phyloP scores from a whole-genome alignment of 441 rosid genomes.

The Adansonia gregorii region DNA sequence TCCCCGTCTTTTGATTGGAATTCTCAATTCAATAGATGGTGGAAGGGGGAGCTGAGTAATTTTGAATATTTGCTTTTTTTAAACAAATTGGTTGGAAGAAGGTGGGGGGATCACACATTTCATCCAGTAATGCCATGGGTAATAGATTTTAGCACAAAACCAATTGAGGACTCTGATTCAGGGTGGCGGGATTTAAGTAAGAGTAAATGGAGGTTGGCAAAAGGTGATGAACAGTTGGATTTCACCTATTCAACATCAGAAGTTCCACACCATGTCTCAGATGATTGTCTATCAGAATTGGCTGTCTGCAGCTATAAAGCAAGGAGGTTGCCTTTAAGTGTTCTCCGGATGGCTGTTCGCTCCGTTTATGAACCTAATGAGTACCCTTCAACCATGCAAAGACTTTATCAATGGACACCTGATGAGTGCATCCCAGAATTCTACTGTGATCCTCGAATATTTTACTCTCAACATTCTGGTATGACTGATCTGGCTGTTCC shows the following conservation, averaged over 20 bases:
- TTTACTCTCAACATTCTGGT: conserved; percentile 74
- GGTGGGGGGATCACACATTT: conserved; percentile 96
- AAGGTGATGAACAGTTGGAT: conserved; percentile 98
- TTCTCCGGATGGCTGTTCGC: conserved; percentile 89
- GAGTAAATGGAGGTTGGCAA: conserved; percentile 97
- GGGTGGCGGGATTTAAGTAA: conserved; percentile 96
- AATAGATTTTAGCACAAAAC: conserved; percentile 84
- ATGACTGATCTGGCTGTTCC: conserved; percentile 95
- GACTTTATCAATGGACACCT: conserved; percentile 98
- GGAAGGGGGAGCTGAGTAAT: conserved; percentile 89
- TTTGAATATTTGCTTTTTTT: conserved; percentile 87
- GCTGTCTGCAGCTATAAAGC: conserved; percentile 99
- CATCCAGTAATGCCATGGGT: conserved; percentile 98
- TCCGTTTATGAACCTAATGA: conserved; percentile 98
- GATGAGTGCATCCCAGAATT: conserved; percentile 99
- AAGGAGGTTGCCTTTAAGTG: conserved; percentile 87
- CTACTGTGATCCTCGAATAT: conserved; percentile 79
- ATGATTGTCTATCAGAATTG: conserved; percentile 97
- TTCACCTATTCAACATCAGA: conserved; percentile 92
- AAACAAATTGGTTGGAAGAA: conserved; percentile 87
- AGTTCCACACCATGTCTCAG: conserved; percentile 94
- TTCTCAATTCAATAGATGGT: conserved; percentile 74
- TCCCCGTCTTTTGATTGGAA: conserved; percentile 64
- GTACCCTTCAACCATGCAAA: conserved; percentile 93
- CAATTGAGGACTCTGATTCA: conserved; percentile 67